Percentiles rank a stretch among this genome's conserved stretches.
phyloP scores from a whole-genome alignment of 495 filamentous ascomycete genomes.

The Penicillium verhagenii region DNA sequence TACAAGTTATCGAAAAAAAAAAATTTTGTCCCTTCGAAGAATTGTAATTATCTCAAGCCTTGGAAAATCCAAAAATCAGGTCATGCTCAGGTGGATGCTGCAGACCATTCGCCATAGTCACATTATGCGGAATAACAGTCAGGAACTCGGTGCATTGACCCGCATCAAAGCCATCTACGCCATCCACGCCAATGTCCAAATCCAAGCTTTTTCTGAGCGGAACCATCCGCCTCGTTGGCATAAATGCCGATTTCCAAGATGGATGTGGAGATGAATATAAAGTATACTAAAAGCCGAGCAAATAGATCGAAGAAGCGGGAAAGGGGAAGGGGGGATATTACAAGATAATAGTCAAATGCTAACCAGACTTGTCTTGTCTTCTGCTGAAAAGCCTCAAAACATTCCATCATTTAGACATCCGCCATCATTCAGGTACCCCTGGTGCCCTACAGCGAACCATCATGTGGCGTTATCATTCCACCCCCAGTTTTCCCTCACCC shows the following conservation, averaged over 20 bases:
- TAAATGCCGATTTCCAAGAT: constrained; percentile 2
- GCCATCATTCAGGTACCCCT: background rate
- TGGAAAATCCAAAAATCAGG: background rate
- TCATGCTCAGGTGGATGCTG: background rate
- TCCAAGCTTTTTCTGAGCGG: constrained; percentile 17
- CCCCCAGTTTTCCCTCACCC: no score
- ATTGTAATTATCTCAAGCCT: background rate
- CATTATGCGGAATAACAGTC: no score
- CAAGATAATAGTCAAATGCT: no score
- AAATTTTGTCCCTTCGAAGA: no score
- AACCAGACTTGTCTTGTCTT: no score
- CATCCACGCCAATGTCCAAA: no score
- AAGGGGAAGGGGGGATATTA: background rate
- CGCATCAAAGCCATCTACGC: no score
- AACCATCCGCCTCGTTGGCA: constrained; percentile 7
- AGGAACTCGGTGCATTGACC: constrained; percentile 6
- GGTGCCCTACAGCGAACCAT: background rate
- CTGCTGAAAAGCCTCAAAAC: no score
- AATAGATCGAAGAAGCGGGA: background rate
- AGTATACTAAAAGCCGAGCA: background rate
- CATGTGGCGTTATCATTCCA: background rate
- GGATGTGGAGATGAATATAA: background rate
- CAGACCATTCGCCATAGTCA: background rate
- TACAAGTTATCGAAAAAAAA: no score
- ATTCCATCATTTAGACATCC: background rate